Evolutionary conservation across 345 rosid species (phyloP), one percentile per base, ranked within the genome.

Genomic region (Salix brachista): DNA sequence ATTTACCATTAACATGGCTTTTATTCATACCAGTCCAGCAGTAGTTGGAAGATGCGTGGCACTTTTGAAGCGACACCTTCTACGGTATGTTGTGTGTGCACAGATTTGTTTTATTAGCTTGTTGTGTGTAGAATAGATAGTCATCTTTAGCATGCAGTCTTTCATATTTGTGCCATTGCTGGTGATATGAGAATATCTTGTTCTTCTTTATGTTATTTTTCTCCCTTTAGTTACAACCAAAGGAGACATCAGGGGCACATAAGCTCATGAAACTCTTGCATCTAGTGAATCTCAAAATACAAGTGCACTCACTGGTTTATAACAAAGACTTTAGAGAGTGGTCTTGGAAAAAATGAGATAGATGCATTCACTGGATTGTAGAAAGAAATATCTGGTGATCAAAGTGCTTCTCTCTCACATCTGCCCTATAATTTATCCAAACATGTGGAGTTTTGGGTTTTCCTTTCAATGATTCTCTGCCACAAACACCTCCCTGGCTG

Each of bases 1-100:
- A 46, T 71, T 78, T 75, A 65, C 80, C 78, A 58, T 81, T 85
- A 70, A 85, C 79, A 9, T 79, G 72, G 26, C 60, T 82, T 65
- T 71, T 68, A 72, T 78, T 76, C 81, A 71, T 78, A 76, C 81
- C 98, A 96, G 99, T 82, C 99, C 99, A 50, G 97, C 97, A 61
- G 97, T 94, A 67, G 98, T 96, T 78, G 93, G 92, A 69, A 92
- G 97, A 82, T 96, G 99, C 75, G 97, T 96, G 87, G 88, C 94
- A 70, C 89, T 93, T 82, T 82, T 96, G 85, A 96, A 96, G 87
- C 90, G 97, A 17, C 87, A 91, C 84, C 92, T 96, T 78, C 80
- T 96, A 82, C 84, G 95, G 99, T 92, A 87, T 69, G 86, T 23
- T 73, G 69, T 76, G 78, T 70, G 76, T 75, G 28, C 30, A 56